A percentile compares a stretch with the other conserved stretches of the same genome.
Conservation (phyloP, 768 basidiomycete species). For the Mycena latifolia region DNA sequence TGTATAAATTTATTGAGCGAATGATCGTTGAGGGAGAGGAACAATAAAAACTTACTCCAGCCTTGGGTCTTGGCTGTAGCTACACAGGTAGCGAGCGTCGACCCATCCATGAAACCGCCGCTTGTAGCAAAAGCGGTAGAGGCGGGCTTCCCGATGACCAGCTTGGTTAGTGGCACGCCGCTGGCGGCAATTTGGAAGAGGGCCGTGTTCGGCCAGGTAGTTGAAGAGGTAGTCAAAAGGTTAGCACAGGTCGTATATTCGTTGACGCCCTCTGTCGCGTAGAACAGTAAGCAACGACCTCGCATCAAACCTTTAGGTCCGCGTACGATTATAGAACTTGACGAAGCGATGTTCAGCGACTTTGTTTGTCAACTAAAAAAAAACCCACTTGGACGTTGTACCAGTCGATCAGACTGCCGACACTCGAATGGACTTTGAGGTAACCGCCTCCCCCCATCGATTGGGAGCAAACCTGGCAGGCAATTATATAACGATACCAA, state of each 20-base stretch:
- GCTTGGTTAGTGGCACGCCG: slow-evolving; percentile 62
- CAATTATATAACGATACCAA: neutral
- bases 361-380: neutral
- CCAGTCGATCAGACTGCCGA: slow-evolving; percentile 74
- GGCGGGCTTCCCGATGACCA: slow-evolving; percentile 73
- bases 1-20: neutral
- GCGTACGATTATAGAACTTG: slow-evolving; percentile 57
- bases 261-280: slow-evolving; percentile 55
- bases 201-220: slow-evolving; percentile 60
- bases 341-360: neutral
- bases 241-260: slow-evolving; percentile 76
- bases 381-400: slow-evolving; percentile 63
- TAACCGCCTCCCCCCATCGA: slow-evolving; percentile 65
- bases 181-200: slow-evolving; percentile 57
- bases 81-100: slow-evolving; percentile 41
- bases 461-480: slow-evolving; percentile 45
- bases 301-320: too few relatives aligned
- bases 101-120: slow-evolving; percentile 52
- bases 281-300: neutral
- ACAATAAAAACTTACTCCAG: slow-evolving; percentile 29
- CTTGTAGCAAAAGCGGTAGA: slow-evolving; percentile 32
- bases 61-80: slow-evolving; percentile 24
- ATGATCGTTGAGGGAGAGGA: neutral
- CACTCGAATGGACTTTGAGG: slow-evolving; percentile 61
- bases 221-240: slow-evolving; percentile 64